phyloP scores from a whole-genome alignment of 129 eudicot species.

The sunflower (Helianthus annuus) region HanXRQr2.0-SUNRISE NC_035435.2:85269876-85270375 shows the following conservation, averaged over 20 bases:
- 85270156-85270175: background rate
- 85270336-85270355: background rate
- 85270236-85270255: background rate
- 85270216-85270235: background rate
- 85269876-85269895: background rate
- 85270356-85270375: background rate
- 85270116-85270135: background rate
- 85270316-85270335: background rate
- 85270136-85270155: background rate
- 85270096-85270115: background rate
- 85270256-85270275: background rate
- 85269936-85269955: background rate
- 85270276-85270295: background rate
- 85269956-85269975: background rate
- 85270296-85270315: background rate
- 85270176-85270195: background rate
- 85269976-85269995: background rate
- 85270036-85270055: background rate
- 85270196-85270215: background rate
- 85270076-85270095: background rate
- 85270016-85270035: background rate
- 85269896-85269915: background rate
- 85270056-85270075: background rate
- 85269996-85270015: background rate
- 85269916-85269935: background rate